Evolutionary conservation across 176 grass and related monocot genomes (phyloP), one percentile per base, ranked within the genome.

Genomic region (Musa itinerans): DNA sequence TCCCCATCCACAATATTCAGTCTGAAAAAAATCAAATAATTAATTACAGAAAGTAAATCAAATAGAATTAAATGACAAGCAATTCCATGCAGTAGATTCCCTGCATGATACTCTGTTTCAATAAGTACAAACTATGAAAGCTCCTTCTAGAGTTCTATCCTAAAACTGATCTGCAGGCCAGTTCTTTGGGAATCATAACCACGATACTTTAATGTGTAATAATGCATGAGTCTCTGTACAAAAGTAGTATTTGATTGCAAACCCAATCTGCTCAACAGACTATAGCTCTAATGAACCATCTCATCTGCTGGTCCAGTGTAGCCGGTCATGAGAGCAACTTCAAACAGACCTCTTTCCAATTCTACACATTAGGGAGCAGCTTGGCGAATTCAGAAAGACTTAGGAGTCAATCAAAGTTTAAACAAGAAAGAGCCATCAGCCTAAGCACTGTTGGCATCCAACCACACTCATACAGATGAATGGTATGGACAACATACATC

Each of bases 1-100:
- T 78, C 95, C 95, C 95, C 95, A 99, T 68, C 95, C 95, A 89
- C 95, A 99, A 71, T 67, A 59, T 81, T 94, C 74, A 73, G 95
- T 94, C 95, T 99, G 66, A 77, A 86, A 77, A 34, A 34, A 82
- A 22, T 50, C 11, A 72, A 1, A n/a, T 8, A 62, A 62, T 15
- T 7, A 62, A 62, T 8, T 62, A 62, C 13, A 62, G 1, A n/a
- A 27, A n/a, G 20, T 62, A 19, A 15, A 21, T 19, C 14, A 7
- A 62, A 15, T 5, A 43, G 4, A 70, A 70, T 69, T 34, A 50
- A 11, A n/a, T 69, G 67, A 49, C 48, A 19, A 17, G 19, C 68
- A 49, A 70, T 16, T 9, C 4, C 19, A 70, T 49, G 17, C 50
- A 1, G 8, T 2, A 70, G 6, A 51, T 70, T 9, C 21, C 13